A percentile compares a stretch with the other conserved stretches of the same genome.
Evolutionary conservation across 495 filamentous ascomycete genomes (phyloP).

Genomic region (Penicillium daleae): DNA sequence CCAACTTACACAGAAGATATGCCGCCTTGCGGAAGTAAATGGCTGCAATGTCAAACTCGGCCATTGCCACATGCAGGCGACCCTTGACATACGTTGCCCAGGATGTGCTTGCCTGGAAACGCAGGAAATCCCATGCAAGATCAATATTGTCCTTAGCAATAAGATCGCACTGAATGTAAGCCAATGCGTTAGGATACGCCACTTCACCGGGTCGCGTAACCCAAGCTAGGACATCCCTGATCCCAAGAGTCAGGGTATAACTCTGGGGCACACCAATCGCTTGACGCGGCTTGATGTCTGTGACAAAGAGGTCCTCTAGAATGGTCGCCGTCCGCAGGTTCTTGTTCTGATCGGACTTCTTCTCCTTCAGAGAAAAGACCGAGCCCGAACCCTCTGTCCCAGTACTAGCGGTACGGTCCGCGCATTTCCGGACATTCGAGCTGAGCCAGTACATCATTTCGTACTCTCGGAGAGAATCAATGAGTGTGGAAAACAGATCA

Average conservation of each 20-base stretch:
- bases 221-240: slow-evolving; percentile 55
- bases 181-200: slow-evolving; percentile 50
- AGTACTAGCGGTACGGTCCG: slow-evolving; percentile 23
- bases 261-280: slow-evolving; percentile 46
- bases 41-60: slow-evolving; percentile 72
- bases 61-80: slow-evolving; percentile 72
- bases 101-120: slow-evolving; percentile 63
- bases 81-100: slow-evolving; percentile 90
- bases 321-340: slow-evolving; percentile 42
- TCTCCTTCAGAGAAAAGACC: slow-evolving; percentile 34
- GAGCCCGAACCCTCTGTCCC: slow-evolving; percentile 28
- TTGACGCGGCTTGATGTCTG: slow-evolving; percentile 51
- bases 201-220: slow-evolving; percentile 50
- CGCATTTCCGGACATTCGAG: slow-evolving; percentile 50
- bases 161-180: slow-evolving; percentile 69
- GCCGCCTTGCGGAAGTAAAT: slow-evolving; percentile 81
- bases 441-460: slow-evolving; percentile 83
- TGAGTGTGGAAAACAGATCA: slow-evolving; percentile 66
- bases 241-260: slow-evolving; percentile 51
- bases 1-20: slow-evolving; percentile 75
- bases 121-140: slow-evolving; percentile 74
- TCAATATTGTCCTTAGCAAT: slow-evolving; percentile 70
- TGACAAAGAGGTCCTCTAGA: slow-evolving; percentile 54
- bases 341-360: slow-evolving; percentile 27
- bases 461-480: slow-evolving; percentile 70